A percentile compares a stretch with the other conserved stretches of the same genome.
phyloP scores from a whole-genome alignment of 2,329 filamentous ascomycete species.

The Apiospora saccharicola region DNA sequence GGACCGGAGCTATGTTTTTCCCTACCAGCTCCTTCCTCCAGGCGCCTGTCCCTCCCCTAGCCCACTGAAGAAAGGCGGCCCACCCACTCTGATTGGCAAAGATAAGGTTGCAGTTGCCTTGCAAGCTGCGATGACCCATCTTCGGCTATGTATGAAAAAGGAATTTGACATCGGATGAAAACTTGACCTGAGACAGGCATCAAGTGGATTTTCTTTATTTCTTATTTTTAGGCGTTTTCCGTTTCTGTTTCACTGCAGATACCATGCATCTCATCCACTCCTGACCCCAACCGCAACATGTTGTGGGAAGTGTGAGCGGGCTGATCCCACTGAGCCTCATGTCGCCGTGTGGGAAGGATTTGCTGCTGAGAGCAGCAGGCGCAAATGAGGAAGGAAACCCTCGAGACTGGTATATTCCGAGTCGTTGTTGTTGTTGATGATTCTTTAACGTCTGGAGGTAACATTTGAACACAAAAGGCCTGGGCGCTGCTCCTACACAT shows the following conservation, averaged over 20 bases:
- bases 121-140: neutral
- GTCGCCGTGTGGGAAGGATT: neutral
- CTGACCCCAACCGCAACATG: neutral
- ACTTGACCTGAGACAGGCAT: neutral
- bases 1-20: conserved; percentile 18
- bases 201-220: neutral
- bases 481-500: too few relatives aligned
- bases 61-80: neutral
- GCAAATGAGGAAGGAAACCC: too few relatives aligned
- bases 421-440: too few relatives aligned
- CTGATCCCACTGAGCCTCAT: neutral
- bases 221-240: neutral
- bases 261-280: neutral
- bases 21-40: neutral
- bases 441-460: too few relatives aligned
- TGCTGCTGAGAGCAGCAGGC: too few relatives aligned
- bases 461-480: too few relatives aligned
- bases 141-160: neutral
- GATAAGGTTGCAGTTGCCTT: neutral
- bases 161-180: neutral
- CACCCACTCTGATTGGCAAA: neutral
- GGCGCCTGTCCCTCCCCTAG: neutral
- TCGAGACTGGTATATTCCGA: too few relatives aligned
- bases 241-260: neutral
- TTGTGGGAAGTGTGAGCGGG: neutral